phyloP scores from a whole-genome alignment of 192 early-diverging fungal species.

The Coemansia sp. region DNA sequence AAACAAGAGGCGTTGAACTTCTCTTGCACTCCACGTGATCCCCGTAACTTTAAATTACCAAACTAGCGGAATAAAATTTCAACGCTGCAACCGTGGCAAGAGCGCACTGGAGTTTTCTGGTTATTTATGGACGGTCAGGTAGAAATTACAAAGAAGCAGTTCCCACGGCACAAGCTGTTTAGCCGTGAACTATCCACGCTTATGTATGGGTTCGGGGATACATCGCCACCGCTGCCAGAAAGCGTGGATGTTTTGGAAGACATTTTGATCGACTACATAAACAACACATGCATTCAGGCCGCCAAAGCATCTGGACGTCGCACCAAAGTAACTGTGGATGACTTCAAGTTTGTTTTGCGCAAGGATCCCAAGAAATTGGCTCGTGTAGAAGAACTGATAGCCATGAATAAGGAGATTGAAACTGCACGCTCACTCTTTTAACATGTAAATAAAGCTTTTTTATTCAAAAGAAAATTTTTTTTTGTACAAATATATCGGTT shows the following conservation, averaged over 20 bases:
- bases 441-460: neutral
- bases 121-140: slow-evolving; percentile 35
- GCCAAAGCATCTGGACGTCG: slow-evolving; percentile 30
- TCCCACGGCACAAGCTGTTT: slow-evolving; percentile 45
- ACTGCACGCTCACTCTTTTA: slow-evolving; percentile 35
- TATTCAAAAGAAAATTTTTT: too few relatives aligned
- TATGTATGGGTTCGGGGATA: slow-evolving; percentile 51
- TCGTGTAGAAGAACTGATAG: slow-evolving; percentile 48
- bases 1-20: too few relatives aligned
- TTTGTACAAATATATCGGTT: too few relatives aligned
- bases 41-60: too few relatives aligned
- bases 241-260: slow-evolving; percentile 52
- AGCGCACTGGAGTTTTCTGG: too few relatives aligned
- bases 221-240: slow-evolving; percentile 25
- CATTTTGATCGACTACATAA: slow-evolving; percentile 51
- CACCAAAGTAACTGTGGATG: slow-evolving; percentile 35
- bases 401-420: slow-evolving; percentile 53
- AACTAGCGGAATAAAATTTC: too few relatives aligned
- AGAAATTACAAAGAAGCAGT: slow-evolving; percentile 47
- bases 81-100: too few relatives aligned
- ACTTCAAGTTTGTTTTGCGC: slow-evolving; percentile 50
- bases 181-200: slow-evolving; percentile 41
- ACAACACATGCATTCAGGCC: slow-evolving; percentile 41
- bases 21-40: too few relatives aligned
- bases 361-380: slow-evolving; percentile 54